Conservation (phyloP, 805 yeast genomes). For the Ogataea trehaloabstinens region DNA sequence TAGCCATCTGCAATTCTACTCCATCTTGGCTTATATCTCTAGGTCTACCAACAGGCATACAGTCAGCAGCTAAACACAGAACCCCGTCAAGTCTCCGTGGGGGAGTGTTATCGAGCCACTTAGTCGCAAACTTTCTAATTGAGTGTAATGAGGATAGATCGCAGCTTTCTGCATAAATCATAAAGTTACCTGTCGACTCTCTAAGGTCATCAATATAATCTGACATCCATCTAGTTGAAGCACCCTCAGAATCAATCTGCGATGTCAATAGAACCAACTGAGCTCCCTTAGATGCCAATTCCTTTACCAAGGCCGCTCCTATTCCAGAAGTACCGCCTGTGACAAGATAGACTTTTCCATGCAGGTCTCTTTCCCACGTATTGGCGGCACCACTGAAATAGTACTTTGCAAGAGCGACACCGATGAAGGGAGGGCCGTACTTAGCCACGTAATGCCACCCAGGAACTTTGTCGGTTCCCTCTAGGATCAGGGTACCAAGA, state of each 20-base stretch:
- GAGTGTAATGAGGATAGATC: conserved; percentile 73
- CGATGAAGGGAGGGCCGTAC: conserved; percentile 55
- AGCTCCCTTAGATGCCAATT: conserved; percentile 80
- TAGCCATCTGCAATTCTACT: conserved; percentile 78
- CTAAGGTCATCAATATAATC: conserved; percentile 82
- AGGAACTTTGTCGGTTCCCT: conserved; percentile 77
- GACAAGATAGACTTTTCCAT: conserved; percentile 79
- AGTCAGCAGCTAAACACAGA: conserved; percentile 82
- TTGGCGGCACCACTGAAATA: conserved; percentile 78
- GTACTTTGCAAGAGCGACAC: conserved; percentile 53
- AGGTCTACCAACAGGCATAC: conserved; percentile 64
- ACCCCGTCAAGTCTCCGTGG: conserved; percentile 91
- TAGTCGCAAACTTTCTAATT: conserved; percentile 86
- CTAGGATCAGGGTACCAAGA: conserved; percentile 60
- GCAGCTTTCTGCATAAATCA: conserved; percentile 90
- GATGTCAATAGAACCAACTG: conserved; percentile 75
- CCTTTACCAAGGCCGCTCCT: conserved; percentile 73
- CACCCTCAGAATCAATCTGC: conserved; percentile 48
- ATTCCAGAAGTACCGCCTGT: conserved; percentile 96
- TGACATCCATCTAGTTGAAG: conserved; percentile 53
- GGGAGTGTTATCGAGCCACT: conserved; percentile 88
- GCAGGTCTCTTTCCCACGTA: conserved; percentile 90
- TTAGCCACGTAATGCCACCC: conserved; percentile 60
- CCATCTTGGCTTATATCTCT: conserved; percentile 77
- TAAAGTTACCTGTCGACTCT: conserved; percentile 59